A percentile compares a stretch with the other conserved stretches of the same genome.
phyloP scores from a whole-genome alignment of 1,139 yeast species.

The Candida labiduridarum region DNA sequence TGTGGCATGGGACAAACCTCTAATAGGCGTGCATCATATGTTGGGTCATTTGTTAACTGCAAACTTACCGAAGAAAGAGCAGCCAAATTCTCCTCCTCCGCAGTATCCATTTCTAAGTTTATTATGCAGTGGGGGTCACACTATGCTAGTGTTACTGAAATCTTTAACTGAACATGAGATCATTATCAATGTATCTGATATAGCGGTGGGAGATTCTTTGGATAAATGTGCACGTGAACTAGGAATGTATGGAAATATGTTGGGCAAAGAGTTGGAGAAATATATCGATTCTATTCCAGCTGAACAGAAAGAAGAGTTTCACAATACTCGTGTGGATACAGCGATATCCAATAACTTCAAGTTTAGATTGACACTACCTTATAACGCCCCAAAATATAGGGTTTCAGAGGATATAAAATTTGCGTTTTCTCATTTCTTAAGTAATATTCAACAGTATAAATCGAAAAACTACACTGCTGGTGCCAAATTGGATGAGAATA shows the following conservation, averaged over 20 bases:
- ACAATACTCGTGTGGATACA: conserved; percentile 22
- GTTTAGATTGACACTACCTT: conserved; percentile 34
- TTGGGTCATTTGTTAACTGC: conserved; percentile 85
- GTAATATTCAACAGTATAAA: conserved; percentile 46
- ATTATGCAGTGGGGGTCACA: conserved; percentile 93
- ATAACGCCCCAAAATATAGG: conserved; percentile 33
- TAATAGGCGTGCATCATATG: conserved; percentile 96
- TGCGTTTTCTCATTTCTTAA: conserved; percentile 79
- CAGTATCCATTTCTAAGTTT: conserved; percentile 78
- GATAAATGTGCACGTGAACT: conserved; percentile 91
- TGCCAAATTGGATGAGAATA: conserved; percentile 20
- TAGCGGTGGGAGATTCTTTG: conserved; percentile 91
- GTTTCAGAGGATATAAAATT: conserved; percentile 30
- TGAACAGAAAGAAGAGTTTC: conserved; percentile 23
- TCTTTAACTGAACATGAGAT: conserved; percentile 68
- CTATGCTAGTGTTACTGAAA: conserved; percentile 75
- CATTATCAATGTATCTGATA: conserved; percentile 75
- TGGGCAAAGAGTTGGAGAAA: conserved; percentile 79
- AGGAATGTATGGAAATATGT: conserved; percentile 79
- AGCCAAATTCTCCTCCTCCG: conserved; percentile 47
- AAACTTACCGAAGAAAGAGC: conserved; percentile 42
- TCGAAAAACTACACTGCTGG: conserved; percentile 10
- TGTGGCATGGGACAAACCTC: conserved; percentile 73
- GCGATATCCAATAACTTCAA: conserved; percentile 29
- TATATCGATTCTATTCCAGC: conserved; percentile 43